Conservation (phyloP, 306 rosid species). For the Citrullus mucosospermus region DNA sequence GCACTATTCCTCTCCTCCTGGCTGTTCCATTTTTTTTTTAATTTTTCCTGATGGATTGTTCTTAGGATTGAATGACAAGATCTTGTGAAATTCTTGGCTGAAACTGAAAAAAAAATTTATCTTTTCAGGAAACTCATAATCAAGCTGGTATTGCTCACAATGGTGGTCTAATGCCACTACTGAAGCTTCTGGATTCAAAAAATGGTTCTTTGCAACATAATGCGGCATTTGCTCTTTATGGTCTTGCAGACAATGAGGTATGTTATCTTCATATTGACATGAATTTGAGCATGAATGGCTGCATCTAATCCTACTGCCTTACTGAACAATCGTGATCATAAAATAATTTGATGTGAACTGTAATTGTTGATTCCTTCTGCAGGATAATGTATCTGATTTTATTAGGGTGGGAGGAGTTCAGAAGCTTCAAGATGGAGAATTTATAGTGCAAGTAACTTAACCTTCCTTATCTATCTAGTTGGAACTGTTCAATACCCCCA, state of each 20-base stretch:
- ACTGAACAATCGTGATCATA: neutral
- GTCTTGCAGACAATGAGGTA: conserved; percentile 98
- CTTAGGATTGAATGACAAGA: neutral
- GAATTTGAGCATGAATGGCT: conserved; percentile 1
- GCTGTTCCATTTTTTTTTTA: neutral
- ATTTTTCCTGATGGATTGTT: neutral
- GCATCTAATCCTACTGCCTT: conserved; percentile 3
- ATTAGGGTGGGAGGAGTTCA: conserved; percentile 97
- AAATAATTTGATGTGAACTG: conserved; percentile 12
- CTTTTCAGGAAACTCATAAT: conserved; percentile 72
- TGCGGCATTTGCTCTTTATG: conserved; percentile 97
- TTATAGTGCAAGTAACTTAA: conserved; percentile 78
- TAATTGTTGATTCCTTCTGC: conserved; percentile 22
- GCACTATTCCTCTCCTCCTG: neutral
- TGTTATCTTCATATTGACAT: conserved; percentile 7
- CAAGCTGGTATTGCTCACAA: conserved; percentile 97
- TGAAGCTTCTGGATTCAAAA: conserved; percentile 94
- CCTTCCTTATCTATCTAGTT: neutral
- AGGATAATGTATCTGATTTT: conserved; percentile 96
- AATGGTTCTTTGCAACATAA: conserved; percentile 98
- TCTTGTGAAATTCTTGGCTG: neutral
- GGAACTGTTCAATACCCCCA: neutral
- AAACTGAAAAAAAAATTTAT: conserved; percentile 9
- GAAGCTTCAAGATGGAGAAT: conserved; percentile 93
- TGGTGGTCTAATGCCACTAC: conserved; percentile 84